Base-by-base conservation (phyloP, 1,139 yeast species). In the Nakaseomyces uthaithaninus region DNA sequence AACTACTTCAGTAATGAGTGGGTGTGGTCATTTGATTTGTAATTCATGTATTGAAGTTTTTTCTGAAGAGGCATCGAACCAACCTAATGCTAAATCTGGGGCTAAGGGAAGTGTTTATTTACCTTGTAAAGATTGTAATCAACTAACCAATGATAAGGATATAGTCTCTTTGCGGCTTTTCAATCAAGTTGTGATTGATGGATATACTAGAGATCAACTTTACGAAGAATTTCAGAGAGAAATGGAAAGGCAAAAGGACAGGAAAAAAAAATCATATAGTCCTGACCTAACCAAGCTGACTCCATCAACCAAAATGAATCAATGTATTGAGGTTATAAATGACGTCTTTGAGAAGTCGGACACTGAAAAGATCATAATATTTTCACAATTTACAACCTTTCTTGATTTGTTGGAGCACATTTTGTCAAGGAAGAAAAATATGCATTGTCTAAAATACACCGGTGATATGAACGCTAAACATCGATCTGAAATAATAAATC, bases 361-460 rank as follows among this genome's bases (percentile, higher is more conserved):
- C 0, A 72, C 65, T 31, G 91, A 81, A 45, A 82, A 83, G 54
- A 64, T 81, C 9, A 74, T 91, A 43, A 68, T 91, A 1, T 91
- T 91, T 54, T 82, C 95, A 1, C 95, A 86, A 51, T 91, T 91
- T 62, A 81, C 93, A 2, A 66, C 80, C 1, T 72, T 84, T 52
- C 80, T 91, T 56, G 91, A 82, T 46, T 60, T 91, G 24, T 62
- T 91, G 57, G 71, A 73, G 36, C 65, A 78, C 37, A 74, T 78
- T 14, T 65, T 91, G 20, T 62, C 64, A 4, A 54, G 44, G 31
- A 63, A 68, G 14, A 62, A 69, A 20, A 60, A 68, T 1, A 68
- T 80, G 19, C 65, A 64, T 2, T 76, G 65, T 54, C 64, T 86
- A 39, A 66, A 86, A 40, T 89, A 85, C 59, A 91, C 84, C 53